Percentiles rank a stretch among this genome's conserved stretches.
Conservation (phyloP, 2,329 filamentous ascomycete genomes). For the Fusarium sp. region DNA sequence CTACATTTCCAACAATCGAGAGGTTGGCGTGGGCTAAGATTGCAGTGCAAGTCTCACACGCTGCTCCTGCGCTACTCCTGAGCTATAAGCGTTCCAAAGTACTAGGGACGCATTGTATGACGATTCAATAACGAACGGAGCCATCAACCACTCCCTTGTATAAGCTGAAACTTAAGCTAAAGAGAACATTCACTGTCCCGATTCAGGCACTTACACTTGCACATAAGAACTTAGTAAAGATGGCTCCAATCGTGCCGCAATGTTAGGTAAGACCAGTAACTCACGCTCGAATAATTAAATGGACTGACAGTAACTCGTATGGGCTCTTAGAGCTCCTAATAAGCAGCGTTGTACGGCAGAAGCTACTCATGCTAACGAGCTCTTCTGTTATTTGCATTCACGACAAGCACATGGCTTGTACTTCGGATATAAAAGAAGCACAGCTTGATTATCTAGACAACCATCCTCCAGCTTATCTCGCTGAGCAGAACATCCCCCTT, state of each 20-base stretch:
- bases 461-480: slow-evolving; percentile 25
- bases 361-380: slow-evolving; percentile 38
- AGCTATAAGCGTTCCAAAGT: too few relatives aligned
- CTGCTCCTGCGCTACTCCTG: too few relatives aligned
- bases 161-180: too few relatives aligned
- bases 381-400: slow-evolving; percentile 44
- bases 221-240: too few relatives aligned
- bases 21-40: too few relatives aligned
- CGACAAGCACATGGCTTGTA: slow-evolving; percentile 42
- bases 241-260: slow-evolving; percentile 2
- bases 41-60: too few relatives aligned
- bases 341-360: slow-evolving; percentile 71
- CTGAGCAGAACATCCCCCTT: slow-evolving; percentile 17
- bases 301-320: neutral
- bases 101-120: too few relatives aligned
- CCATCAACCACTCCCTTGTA: too few relatives aligned
- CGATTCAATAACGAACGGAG: too few relatives aligned
- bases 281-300: fast-evolving
- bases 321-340: slow-evolving; percentile 37
- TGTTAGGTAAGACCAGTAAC: slow-evolving; percentile 8
- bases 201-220: too few relatives aligned
- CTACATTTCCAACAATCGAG: too few relatives aligned
- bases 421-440: slow-evolving; percentile 43
- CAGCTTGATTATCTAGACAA: slow-evolving; percentile 36
- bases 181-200: too few relatives aligned